Base-by-base conservation (phyloP, 208 protist genomes). In the Phytomonas sp. region DNA sequence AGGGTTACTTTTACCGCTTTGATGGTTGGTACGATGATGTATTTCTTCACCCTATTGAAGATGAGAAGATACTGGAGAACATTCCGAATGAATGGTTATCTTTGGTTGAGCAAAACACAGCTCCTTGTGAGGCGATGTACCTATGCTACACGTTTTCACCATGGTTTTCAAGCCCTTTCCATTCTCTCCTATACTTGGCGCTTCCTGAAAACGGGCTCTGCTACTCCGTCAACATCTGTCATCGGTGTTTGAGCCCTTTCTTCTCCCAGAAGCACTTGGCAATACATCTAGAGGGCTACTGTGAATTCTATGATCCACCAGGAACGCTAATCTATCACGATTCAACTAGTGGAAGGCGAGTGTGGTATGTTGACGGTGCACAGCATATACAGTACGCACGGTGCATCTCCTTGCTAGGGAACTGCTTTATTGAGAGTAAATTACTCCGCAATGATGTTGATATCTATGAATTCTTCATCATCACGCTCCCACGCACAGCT, bases 381-480 rank as follows among this genome's bases (percentile, higher is more conserved):
- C 77, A 80, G 67, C 49, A 92, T 32, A 65, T 92, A 33, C 83
- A 89, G 73, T 92, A 89, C 67, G 45, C 71, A 32, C 83, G 86
- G 33, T 89, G 81, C 42, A 73, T 88, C 3, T 85, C 75, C 29
- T 63, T 92, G 34, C 60, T 92, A 6, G 82, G 83, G 12, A 89
- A 89, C 42, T 67, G 73, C 26, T 87, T 89, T 49, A 80, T 92
- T 45, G 86, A 92, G 73, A 92, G 86, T 67, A 92, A 92, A 61
- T 60, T 87, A 29, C 70, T 92, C 3, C 49, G 37, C 26, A 92
- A 81, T 40, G 86, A 92, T 67, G 86, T 92, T n/a, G 86, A 92
- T 45, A 66, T 92, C 12, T 89, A 88, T 72, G 86, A 92, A 74
- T 89, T 86, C 60, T 85, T 89, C 32, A 76, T 92, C 36, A 79